These are phyloP conservation scores for Colletotrichum graminicola DNA, from an alignment of 2,329 filamentous ascomycete genomes.

Conservation along the genomic window DNA sequence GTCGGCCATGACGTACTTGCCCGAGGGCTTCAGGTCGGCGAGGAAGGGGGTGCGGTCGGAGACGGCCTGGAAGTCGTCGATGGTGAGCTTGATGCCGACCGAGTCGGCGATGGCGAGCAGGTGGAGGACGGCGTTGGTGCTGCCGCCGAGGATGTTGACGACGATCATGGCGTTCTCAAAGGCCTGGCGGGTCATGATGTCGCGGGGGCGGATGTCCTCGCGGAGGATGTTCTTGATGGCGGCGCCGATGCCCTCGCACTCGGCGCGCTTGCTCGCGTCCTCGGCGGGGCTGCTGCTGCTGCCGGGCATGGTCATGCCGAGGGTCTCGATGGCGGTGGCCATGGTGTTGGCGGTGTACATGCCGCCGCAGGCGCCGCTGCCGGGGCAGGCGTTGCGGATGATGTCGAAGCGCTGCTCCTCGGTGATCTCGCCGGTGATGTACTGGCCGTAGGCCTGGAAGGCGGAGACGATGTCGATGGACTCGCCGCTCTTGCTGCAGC, in stretches of 20 bases:
- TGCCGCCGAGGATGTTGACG: constrained; percentile 85
- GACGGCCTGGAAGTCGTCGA: constrained; percentile 88
- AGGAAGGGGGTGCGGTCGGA: constrained; percentile 84
- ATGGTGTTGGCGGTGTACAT: constrained; percentile 98
- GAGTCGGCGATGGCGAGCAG: constrained; percentile 86
- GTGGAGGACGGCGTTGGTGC: constrained; percentile 88
- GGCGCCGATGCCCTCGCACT: constrained; percentile 78
- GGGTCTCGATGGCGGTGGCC: constrained; percentile 92
- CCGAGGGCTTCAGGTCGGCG: constrained; percentile 86
- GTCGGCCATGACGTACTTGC: constrained; percentile 88
- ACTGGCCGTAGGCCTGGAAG: constrained; percentile 98
- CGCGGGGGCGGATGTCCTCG: constrained; percentile 81
- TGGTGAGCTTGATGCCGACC: constrained; percentile 83
- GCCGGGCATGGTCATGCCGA: constrained; percentile 87
- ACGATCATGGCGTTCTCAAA: constrained; percentile 90
- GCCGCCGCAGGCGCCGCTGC: constrained; percentile 78
- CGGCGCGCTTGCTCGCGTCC: constrained; percentile 76
- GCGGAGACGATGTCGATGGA: constrained; percentile 95
- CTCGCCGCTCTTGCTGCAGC: constrained; percentile 81
- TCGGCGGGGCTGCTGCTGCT: constrained; percentile 85
- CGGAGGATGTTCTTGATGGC: constrained; percentile 81
- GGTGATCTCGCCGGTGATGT: constrained; percentile 89
- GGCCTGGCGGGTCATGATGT: constrained; percentile 83
- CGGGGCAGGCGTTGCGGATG: constrained; percentile 86
- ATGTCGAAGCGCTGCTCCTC: constrained; percentile 95